Evolutionary conservation across 2,329 filamentous ascomycete genomes (phyloP), one percentile per base, ranked within the genome.

Genomic region (Sclerotinia trifoliorum): DNA sequence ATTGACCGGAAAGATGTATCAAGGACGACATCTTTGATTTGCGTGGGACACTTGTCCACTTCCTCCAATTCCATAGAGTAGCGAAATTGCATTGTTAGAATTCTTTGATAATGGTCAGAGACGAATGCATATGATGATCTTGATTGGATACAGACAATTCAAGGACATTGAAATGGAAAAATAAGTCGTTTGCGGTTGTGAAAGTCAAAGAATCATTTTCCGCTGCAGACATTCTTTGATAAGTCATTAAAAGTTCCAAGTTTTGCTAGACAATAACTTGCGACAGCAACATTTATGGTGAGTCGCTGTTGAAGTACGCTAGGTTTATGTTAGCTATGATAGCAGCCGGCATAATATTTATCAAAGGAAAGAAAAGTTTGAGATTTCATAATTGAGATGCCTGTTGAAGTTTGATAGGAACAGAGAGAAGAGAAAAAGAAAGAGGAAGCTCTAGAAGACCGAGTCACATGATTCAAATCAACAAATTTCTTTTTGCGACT

Each of bases 161-260:
- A 44, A 13, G 35, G 11, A n/a, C 3, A 55, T 29, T 44, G 26
- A 17, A 64, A 29, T n/a, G 19, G 19, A 35, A 29, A 44, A 55
- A 32, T 10, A 65, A 26, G 49, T 65, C 35, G 62, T 65, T 65
- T 65, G 62, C 62, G 51, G 62, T 24, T 6, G 17, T 35, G 6
- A 32, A 65, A 44, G 19, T 44, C 49, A 65, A 65, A 65, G 62
- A 55, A 54, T 11, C 13, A 32, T 32, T 65, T 26, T 44, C 35
- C 19, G 62, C 35, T 24, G 62, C 39, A 42, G 32, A 44, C 35
- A 65, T 65, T 65, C 62, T 35, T 65, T 39, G 29, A 51, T 48
- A 42, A 42, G 13, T 42, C 13, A 46, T 62, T 35, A 29, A 39
- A 10, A 19, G 13, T 21, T 61, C 6, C 5, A 26, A 58, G 35